Evolutionary conservation across 192 early-diverging fungal genomes (phyloP), one percentile per base, ranked within the genome.

Genomic region (Coemansia sp.): DNA sequence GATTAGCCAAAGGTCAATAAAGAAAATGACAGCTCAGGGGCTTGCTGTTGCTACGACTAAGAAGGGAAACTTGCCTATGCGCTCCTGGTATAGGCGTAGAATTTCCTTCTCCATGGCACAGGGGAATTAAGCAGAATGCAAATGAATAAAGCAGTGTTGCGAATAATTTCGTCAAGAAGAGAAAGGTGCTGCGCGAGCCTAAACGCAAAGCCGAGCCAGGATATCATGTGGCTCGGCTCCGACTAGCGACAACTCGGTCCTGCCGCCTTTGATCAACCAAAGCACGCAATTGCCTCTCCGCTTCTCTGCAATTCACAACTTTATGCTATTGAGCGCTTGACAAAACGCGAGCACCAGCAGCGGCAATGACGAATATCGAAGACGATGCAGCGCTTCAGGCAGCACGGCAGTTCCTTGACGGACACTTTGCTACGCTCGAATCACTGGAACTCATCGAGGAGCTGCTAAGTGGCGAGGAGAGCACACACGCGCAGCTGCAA

Each of bases 91-190:
- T 24, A 80, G 72, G 22, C 68, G 68, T 17, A 80, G 51, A 67
- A 80, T 80, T 49, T 80, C 72, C 57, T 80, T 80, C 53, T 80
- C 77, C 77, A 80, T 80, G 29, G 56, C 35, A 58, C 29, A 22
- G 56, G 1, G 27, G 36, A 4, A 19, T 11, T 32, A 38, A 47
- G 29, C 12, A 32, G 15, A 49, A 49, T 25, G 25, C 35, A 51
- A 43, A 11, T 31, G 9, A 6, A 14, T 4, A 42, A 32, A 31
- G n/a, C n/a, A n/a, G n/a, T n/a, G n/a, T n/a, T n/a, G n/a, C n/a
- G n/a, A n/a, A n/a, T n/a, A n/a, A n/a, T n/a, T n/a, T n/a, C n/a
- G n/a, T n/a, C n/a, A n/a, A 42, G 39, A 31, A 37, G 1, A 24
- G 8, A n/a, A 47, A 15, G 4, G 49, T 17, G 47, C 47, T 19